Base-by-base conservation (phyloP, 2,329 filamentous ascomycete genomes). In the Pseudogymnoascus sp. region DNA sequence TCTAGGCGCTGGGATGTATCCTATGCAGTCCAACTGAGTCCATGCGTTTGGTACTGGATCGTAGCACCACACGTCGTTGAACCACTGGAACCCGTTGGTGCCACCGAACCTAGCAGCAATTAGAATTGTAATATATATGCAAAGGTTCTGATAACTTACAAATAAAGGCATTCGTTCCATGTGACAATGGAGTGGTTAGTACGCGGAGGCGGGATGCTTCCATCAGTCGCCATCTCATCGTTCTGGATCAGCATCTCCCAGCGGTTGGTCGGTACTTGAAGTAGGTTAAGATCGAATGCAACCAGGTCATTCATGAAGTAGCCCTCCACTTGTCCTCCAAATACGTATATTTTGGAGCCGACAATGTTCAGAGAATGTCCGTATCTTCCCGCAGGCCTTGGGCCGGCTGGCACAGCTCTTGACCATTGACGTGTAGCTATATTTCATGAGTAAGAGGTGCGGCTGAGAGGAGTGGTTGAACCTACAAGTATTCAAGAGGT, bases 51-150 rank as follows among this genome's bases (percentile, higher is more conserved):
- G 78, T 61, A 85, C 81, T 6, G 92, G 89, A 69, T 97, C 93
- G 73, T 94, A 99, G 60, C 87, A 90, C 94, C 94, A 99, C 57
- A 99, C 94, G 72, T 99, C 94, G 73, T 97, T 99, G 78, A 97
- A 99, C 95, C 94, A 99, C 70, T 90, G 86, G 61, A 92, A 84
- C 40, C 94, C 94, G 72, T 99, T 96, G 1, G 94, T 99, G 65
- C 94, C 94, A 68, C 94, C 94, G 72, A 99, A 99, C n/a, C 89
- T 94, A 67, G 9, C 2, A 59, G 17, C 40, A 37, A 58, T 70
- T 58, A 72, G 67, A 58, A 62, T 37, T 17, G 13, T 31, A 31
- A 11, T 31, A 26, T n/a, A 6, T 39, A 61, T 44, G 57, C 40
- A 39, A 26, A 39, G 2, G 31, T 58, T 5, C n/a, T 31, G 35